Evolutionary conservation across 202 grass and related monocot genomes (phyloP), one percentile per base, ranked within the genome.

Genomic region (Dendrocalamus latiflorus): DNA sequence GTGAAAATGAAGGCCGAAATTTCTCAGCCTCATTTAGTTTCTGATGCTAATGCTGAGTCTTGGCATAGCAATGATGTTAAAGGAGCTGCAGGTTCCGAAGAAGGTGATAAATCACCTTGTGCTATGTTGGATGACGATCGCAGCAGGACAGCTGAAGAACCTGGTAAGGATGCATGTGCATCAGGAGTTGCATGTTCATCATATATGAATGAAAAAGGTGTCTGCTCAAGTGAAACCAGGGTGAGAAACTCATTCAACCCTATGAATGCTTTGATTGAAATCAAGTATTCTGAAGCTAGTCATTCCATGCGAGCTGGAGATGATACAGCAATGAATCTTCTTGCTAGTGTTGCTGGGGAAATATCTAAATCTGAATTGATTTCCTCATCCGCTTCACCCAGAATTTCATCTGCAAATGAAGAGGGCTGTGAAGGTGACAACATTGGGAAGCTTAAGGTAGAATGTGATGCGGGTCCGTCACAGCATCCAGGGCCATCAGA

Each of bases 271-370:
- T 80, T 89, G 61, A 86, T 92, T 89, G 84, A 92, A 86, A 90
- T 86, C 30, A 90, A 90, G 48, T 93, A 88, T 51, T 83, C 91
- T 0, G 88, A 86, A 77, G 59, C 79, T 83, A 74, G 69, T 81
- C 79, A 73, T 79, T 82, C 85, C 1, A 53, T 81, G 65, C 81
- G 74, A 64, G 70, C 60, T 74, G 88, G 86, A 73, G 91, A 94
- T 74, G 91, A 91, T 73, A 72, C 83, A 12, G 91, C 88, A 38
- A 94, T 94, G 83, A 89, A 92, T 81, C 79, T 92, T 73, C 91
- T 94, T 94, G 91, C 91, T 56, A 94, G 91, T 73, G 91, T 94
- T 50, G 92, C 91, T 78, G 91, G 85, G 73, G 91, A 94, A 91
- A 86, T 91, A 86, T 91, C 85, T 72, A 91, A 91, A 84, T 91